A percentile compares a stretch with the other conserved stretches of the same genome.
These are phyloP conservation scores for Fagopyrum homotropicum DNA, from an alignment of 148 eudicot genomes.

Conservation along the genomic window DNA sequence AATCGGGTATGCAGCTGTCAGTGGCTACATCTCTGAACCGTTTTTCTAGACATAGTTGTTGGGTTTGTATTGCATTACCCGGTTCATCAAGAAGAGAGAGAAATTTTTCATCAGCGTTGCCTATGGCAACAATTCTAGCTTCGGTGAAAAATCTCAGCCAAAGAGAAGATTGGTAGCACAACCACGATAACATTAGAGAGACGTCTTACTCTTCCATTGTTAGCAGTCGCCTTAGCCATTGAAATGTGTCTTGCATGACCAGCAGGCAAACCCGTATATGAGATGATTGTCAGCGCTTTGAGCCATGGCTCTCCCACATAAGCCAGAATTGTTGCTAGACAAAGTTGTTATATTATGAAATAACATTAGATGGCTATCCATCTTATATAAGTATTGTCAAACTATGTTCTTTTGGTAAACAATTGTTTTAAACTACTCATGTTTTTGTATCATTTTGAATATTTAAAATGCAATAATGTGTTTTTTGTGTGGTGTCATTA, in stretches of 20 bases:
- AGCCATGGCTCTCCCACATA: too few species aligned
- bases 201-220: slow-evolving; percentile 53
- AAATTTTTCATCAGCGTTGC: slow-evolving; percentile 63
- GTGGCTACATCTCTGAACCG: slow-evolving; percentile 48
- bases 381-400: too few species aligned
- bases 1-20: slow-evolving; percentile 62
- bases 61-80: slow-evolving; percentile 49
- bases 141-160: slow-evolving; percentile 34
- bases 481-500: too few species aligned
- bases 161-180: neutral
- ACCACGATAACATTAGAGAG: slow-evolving; percentile 13
- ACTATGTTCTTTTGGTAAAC: too few species aligned
- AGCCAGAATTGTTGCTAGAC: too few species aligned
- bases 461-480: too few species aligned
- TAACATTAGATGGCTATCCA: too few species aligned
- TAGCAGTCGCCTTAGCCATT: slow-evolving; percentile 63
- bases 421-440: too few species aligned
- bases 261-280: too few species aligned
- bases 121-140: slow-evolving; percentile 61
- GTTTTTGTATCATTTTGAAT: too few species aligned
- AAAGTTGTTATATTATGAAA: too few species aligned
- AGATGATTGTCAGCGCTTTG: too few species aligned
- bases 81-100: slow-evolving; percentile 59
- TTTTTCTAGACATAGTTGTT: slow-evolving; percentile 54
- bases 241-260: slow-evolving; percentile 45